Conservation (phyloP, 2,329 filamentous ascomycete genomes). For the Aspergillus arachidicola region DNA sequence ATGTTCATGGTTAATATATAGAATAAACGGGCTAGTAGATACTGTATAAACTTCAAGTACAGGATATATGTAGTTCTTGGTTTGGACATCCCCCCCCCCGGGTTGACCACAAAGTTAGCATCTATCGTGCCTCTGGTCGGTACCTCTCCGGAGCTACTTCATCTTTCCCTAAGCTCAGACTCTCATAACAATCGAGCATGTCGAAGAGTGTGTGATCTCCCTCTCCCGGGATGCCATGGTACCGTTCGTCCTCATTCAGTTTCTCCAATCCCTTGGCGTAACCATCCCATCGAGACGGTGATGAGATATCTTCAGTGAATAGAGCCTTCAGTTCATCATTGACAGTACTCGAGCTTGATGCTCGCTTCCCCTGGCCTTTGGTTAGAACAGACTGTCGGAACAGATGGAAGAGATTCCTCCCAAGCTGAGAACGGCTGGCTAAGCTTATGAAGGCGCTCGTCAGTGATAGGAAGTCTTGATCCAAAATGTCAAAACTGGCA, state of each 20-base stretch:
- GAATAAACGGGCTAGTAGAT: not conserved
- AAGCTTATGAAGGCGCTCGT: conserved; percentile 37
- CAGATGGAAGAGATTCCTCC: conserved; percentile 38
- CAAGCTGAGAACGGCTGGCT: conserved; percentile 36
- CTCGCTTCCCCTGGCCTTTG: conserved; percentile 33
- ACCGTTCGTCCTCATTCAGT: conserved; percentile 35
- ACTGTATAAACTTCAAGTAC: not conserved
- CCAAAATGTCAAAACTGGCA: conserved; percentile 34
- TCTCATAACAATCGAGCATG: conserved; percentile 44
- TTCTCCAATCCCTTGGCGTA: conserved; percentile 39
- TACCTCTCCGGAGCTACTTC: conserved; percentile 26
- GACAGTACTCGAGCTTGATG: conserved; percentile 25
- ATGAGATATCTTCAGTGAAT: conserved; percentile 30
- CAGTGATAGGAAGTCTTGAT: conserved; percentile 38
- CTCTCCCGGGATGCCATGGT: conserved; percentile 26
- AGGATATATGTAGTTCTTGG: not conserved
- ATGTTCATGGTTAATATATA: not conserved
- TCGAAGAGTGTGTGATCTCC: conserved; percentile 30
- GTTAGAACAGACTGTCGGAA: conserved; percentile 37
- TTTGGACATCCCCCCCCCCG: too few relatives aligned
- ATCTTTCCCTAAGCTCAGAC: conserved; percentile 41
- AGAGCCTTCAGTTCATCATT: conserved; percentile 37
- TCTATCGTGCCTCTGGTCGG: conserved; percentile 2
- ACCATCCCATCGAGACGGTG: conserved; percentile 29
- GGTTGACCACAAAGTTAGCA: not conserved